These are phyloP conservation scores for Colletotrichum scovillei DNA, from an alignment of 2,329 filamentous ascomycete genomes.

Conservation along the genomic window DNA sequence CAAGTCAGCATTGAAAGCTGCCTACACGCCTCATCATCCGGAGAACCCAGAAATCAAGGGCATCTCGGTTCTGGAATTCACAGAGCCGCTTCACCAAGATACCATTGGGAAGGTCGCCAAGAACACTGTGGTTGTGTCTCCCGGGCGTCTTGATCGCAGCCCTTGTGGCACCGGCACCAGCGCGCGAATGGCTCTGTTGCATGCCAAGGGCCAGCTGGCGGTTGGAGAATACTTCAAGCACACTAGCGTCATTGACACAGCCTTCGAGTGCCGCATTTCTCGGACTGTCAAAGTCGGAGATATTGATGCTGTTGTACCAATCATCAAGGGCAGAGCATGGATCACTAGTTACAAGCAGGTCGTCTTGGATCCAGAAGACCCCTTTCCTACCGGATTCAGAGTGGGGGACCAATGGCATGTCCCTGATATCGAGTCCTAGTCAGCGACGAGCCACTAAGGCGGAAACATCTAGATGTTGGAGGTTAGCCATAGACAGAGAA, in stretches of 20 bases:
- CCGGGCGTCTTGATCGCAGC: slow-evolving; percentile 56
- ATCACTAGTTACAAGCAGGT: slow-evolving; percentile 56
- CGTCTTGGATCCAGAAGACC: slow-evolving; percentile 55
- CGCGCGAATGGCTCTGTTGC: slow-evolving; percentile 55
- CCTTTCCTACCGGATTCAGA: slow-evolving; percentile 51
- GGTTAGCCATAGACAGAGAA: too few species aligned
- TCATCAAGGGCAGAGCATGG: slow-evolving; percentile 55
- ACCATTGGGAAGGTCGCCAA: slow-evolving; percentile 43
- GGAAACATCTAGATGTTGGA: neutral
- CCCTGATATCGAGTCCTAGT: neutral
- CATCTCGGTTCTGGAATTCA: slow-evolving; percentile 53
- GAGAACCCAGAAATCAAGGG: slow-evolving; percentile 54
- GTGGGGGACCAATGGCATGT: slow-evolving; percentile 1
- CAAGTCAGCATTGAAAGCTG: slow-evolving; percentile 49
- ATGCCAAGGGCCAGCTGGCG: slow-evolving; percentile 51
- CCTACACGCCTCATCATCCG: slow-evolving; percentile 53
- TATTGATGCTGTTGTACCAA: slow-evolving; percentile 52
- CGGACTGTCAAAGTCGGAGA: slow-evolving; percentile 50
- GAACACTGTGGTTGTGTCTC: slow-evolving; percentile 56
- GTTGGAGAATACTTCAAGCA: slow-evolving; percentile 51
- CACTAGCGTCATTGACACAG: slow-evolving; percentile 53
- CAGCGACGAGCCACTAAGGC: neutral
- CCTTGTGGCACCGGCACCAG: slow-evolving; percentile 58
- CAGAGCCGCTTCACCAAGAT: slow-evolving; percentile 44
- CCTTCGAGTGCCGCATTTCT: slow-evolving; percentile 50